Evolutionary conservation across 2,329 filamentous ascomycete genomes (phyloP).

Genomic region (Talaromyces albobiverticillius): DNA sequence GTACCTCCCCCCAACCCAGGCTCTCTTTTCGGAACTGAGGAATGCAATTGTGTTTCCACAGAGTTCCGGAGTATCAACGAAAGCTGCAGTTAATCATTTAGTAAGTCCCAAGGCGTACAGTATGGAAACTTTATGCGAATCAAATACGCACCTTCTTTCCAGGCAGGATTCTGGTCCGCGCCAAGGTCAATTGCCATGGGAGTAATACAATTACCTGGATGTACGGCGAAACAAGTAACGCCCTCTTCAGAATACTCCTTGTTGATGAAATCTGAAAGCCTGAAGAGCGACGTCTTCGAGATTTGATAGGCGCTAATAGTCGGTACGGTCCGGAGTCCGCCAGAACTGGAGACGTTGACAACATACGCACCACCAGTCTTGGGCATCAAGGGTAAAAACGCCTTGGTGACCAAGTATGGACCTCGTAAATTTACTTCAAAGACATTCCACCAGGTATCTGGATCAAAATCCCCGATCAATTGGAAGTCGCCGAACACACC

Average conservation of each 20-base stretch:
- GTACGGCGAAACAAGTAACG: conserved; percentile 37
- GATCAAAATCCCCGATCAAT: conserved; percentile 33
- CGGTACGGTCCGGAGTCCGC: conserved; percentile 33
- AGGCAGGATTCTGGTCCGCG: neutral
- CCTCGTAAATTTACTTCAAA: conserved; percentile 52
- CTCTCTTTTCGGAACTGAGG: conserved; percentile 20
- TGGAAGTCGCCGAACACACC: conserved; percentile 29
- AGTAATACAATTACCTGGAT: conserved; percentile 48
- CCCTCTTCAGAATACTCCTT: conserved; percentile 43
- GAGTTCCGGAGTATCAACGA: conserved; percentile 29
- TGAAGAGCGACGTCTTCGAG: conserved; percentile 44
- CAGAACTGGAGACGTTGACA: conserved; percentile 48
- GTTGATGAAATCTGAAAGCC: conserved; percentile 46
- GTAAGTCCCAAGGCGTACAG: no score
- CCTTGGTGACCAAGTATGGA: conserved; percentile 42
- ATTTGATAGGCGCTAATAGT: conserved; percentile 47
- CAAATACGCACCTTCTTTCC: neutral
- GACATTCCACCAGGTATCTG: conserved; percentile 39
- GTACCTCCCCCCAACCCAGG: conserved; percentile 24
- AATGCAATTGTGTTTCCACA: conserved; percentile 23
- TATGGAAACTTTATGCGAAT: no score
- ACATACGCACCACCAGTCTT: conserved; percentile 37
- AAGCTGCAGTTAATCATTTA: conserved; percentile 13
- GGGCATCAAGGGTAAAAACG: conserved; percentile 45
- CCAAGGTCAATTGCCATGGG: conserved; percentile 32